A percentile compares a stretch with the other conserved stretches of the same genome.
Conservation (phyloP, 805 yeast genomes). For the Pichia sporocuriosa region DNA sequence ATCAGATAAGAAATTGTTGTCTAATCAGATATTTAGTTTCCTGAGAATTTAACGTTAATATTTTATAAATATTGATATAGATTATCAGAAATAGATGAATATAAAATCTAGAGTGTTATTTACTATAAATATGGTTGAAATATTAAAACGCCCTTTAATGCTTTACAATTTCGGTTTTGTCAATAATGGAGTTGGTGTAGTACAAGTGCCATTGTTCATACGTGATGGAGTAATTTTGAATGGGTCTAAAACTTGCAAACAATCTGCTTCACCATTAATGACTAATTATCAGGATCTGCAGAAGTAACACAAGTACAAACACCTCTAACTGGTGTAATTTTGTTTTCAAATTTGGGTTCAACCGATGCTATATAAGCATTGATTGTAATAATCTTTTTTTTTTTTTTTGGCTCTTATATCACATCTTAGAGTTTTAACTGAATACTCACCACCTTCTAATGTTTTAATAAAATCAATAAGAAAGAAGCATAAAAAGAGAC, state of each 20-base stretch:
- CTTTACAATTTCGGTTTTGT: too few relatives aligned
- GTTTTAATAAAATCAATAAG: too few relatives aligned
- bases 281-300: conserved; percentile 13
- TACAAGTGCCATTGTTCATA: conserved; percentile 16
- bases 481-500: too few relatives aligned
- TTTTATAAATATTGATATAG: too few relatives aligned
- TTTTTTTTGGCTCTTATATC: conserved; percentile 24
- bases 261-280: neutral
- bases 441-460: conserved; percentile 25
- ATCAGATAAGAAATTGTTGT: too few relatives aligned
- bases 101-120: too few relatives aligned
- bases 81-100: too few relatives aligned
- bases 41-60: too few relatives aligned
- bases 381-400: conserved; percentile 34
- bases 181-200: too few relatives aligned
- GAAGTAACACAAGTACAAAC: conserved; percentile 25
- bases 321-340: conserved; percentile 33
- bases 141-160: too few relatives aligned
- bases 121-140: too few relatives aligned
- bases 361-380: conserved; percentile 30
- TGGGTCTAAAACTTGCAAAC: conserved; percentile 16
- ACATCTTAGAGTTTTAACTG: conserved; percentile 28
- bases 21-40: too few relatives aligned
- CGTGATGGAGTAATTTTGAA: conserved; percentile 21
- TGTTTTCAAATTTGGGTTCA: conserved; percentile 23